Evolutionary conservation across 228 moss, liverwort and hornwort species (phyloP), one percentile per base, ranked within the genome.

Genomic region (Sphagnum fallax): DNA sequence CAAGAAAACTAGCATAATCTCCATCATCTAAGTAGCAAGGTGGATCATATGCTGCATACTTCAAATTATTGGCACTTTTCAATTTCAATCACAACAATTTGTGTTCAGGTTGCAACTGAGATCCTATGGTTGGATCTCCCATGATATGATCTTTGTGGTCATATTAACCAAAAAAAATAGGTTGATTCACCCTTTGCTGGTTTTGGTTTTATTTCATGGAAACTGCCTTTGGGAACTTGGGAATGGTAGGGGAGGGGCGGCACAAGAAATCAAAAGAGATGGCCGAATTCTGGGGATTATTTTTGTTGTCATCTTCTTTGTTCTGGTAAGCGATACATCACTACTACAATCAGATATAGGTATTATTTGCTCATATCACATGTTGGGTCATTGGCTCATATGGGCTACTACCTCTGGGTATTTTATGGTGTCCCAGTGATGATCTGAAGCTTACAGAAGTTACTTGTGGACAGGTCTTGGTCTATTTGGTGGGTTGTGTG

Each of bases 211-310:
- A 10, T 62, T 16, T 14, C 62, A 16, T 62, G 62, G 10, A 62
- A 62, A 62, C 62, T 62, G 15, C 4, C 16, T 62, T 62, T 62
- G 15, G 8, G 47, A 62, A 16, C 47, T 5, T 62, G 15, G 62
- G 62, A 16, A 18, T 57, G 58, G 50, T 75, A 86, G 80, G 67
- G 86, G 86, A 64, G 86, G 69, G 67, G 82, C 82, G 58, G 85
- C 85, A 51, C 75, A 86, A 75, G 61, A 75, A 5, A 47, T 82
- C 0, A 82, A 74, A 58, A 80, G 64, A 68, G 77, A 69, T 1
- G 85, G 85, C 6, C 62, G 69, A 65, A 15, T 67, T 16, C 79
- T 77, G 50, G 85, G 85, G 66, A 80, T 86, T 49, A 62, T 79
- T 6, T 75, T 79, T 52, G 58, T 82, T n/a, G 32, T 77, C 50